These are phyloP conservation scores for Pythium guiyangense DNA, from an alignment of 352 stramenopile genomes.

Conservation along the genomic window DNA sequence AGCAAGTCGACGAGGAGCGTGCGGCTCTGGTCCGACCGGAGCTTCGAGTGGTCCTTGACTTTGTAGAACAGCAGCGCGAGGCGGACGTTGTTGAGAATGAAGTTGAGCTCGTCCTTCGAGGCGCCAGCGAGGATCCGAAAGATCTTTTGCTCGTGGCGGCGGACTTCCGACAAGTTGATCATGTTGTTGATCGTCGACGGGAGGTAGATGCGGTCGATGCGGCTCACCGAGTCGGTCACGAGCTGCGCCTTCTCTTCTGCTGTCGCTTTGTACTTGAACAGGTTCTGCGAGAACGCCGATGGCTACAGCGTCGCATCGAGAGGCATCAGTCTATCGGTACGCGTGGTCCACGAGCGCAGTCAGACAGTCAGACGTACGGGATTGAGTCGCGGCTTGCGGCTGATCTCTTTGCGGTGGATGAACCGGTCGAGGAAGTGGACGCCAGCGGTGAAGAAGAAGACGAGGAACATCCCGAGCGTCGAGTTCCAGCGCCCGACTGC, in stretches of 20 bases:
- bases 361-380: conserved; percentile 22
- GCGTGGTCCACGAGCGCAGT: too few relatives aligned
- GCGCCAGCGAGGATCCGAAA: conserved; percentile 94
- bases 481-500: conserved; percentile 71
- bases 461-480: conserved; percentile 67
- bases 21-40: conserved; percentile 76
- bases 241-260: conserved; percentile 76
- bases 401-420: conserved; percentile 71
- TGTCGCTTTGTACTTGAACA: conserved; percentile 82
- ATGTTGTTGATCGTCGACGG: conserved; percentile 89
- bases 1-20: conserved; percentile 95
- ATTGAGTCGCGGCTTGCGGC: conserved; percentile 52
- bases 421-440: conserved; percentile 84
- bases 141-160: conserved; percentile 92
- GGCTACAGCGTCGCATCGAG: conserved; percentile 19
- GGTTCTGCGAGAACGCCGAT: conserved; percentile 55
- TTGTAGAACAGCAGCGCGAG: conserved; percentile 98
- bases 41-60: conserved; percentile 91
- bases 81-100: conserved; percentile 93
- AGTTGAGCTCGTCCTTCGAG: conserved; percentile 96
- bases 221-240: conserved; percentile 61
- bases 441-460: conserved; percentile 72
- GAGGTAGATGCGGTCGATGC: conserved; percentile 81
- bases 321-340: neutral
- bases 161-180: conserved; percentile 77